Evolutionary conservation across 139 green algal genomes (phyloP), one percentile per base, ranked within the genome.

Genomic region (Chloropicon primus): DNA sequence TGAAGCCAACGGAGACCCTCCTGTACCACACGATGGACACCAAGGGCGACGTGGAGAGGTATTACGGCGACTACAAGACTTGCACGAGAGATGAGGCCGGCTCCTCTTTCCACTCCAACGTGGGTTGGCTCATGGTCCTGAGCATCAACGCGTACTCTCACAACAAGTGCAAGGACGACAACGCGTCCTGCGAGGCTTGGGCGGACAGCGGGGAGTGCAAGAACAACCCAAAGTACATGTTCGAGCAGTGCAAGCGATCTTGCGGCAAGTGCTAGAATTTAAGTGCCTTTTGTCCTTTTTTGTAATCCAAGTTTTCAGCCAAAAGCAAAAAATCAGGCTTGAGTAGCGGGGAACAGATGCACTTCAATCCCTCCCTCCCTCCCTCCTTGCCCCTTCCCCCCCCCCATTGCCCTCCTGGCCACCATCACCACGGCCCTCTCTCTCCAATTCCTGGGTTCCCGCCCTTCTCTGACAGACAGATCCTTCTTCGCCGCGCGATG

Each of bases 191-290:
- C 62, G 2, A 0, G 1, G 10, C 24, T 1, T 85, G 81, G 81
- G 81, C 81, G 1, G 25, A 26, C 25, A 54, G 21, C 23, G 81
- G 81, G 25, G 81, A 85, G 53, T 85, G 81, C 77, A 24, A 77
- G 24, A 75, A 75, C 21, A 85, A 85, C 76, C 77, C 81, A 1
- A 74, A 53, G 24, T 85, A 72, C 77, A 85, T 85, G 81, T 62
- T 5, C 10, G 41, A 62, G 5, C 5, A 62, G 41, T 62, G 41
- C 41, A 62, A 62, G 41, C 41, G 17, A 17, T 62, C 41, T 5
- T 62, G 41, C 41, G 41, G 41, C 41, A 62, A 62, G 41, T 62
- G 41, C 41, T 62, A 17, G 17, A 62, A 17, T n/a, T 17, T 5
- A 17, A 62, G 10, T 62, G 41, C 17, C n/a, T n/a, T n/a, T n/a